Base-by-base conservation (phyloP, 1,284 basidiomycete species). In the Ganoderma meredithae region DNA sequence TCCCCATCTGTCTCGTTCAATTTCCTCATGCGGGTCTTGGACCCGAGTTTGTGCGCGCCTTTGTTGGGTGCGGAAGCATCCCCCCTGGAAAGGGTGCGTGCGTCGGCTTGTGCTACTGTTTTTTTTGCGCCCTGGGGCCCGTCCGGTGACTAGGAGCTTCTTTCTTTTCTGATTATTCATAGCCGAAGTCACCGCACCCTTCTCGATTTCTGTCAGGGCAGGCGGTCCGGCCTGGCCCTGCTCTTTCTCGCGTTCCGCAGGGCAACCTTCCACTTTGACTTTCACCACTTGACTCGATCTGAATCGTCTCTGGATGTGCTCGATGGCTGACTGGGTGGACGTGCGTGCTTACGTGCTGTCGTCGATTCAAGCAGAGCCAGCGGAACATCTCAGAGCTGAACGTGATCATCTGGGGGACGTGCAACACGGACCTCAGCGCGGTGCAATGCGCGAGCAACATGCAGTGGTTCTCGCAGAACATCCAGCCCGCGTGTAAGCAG, bases 321-420 rank as follows among this genome's bases (percentile, higher is more conserved):
- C 17, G 43, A 44, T 7, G 15, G 17, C 15, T 44, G 17, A 47
- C n/a, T 47, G 47, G 36, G 36, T 13, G n/a, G 22, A 10, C 22
- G 47, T 49, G 22, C 47, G 40, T 63, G 58, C 72, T 71, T 31
- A 69, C 64, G 31, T 73, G 41, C 60, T 47, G 13, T 33, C 52
- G 65, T 3, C 63, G 53, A 62, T 67, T 60, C 52, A 73, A 79
- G 76, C 79, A 93, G 90, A 85, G 87, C 19, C 88, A 93, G 74
- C 77, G 78, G 1, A 89, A 95, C 78, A 79, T 90, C 60, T 85
- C 88, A 0, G 77, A 83, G 44, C 82, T 94, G 71, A 95, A 94
- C 75, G 77, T 82, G 3, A 82, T 95, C 43, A 74, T 95, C 9
- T 93, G 90, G 89, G 92, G 91, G 4, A 93, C 90, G 0, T 94